phyloP scores from a whole-genome alignment of 768 basidiomycete genomes.

The Pleurotus salmoneostramineus region DNA sequence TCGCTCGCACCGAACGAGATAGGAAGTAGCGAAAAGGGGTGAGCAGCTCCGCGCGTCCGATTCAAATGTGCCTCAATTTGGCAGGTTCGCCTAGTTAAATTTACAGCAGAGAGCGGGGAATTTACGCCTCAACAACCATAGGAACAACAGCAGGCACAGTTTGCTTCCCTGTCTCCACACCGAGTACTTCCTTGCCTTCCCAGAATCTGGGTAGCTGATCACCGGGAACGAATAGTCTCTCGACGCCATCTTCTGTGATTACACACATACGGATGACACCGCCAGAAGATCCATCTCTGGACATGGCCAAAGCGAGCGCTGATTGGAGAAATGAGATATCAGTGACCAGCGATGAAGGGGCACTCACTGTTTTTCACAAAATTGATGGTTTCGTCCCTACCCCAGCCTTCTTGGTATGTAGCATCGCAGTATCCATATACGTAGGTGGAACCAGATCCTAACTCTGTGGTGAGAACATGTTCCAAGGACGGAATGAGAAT shows the following conservation, averaged over 20 bases:
- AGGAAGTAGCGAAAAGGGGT: not conserved
- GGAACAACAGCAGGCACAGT: constrained; percentile 31
- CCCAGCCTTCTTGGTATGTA: constrained; percentile 94
- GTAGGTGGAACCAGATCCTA: constrained; percentile 94
- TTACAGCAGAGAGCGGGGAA: not conserved
- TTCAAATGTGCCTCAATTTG: not conserved
- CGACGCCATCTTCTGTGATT: constrained; percentile 89
- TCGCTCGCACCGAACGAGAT: not conserved
- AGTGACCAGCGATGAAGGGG: not conserved
- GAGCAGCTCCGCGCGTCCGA: no score
- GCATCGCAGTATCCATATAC: constrained; percentile 99
- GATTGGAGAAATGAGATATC: constrained; percentile 23
- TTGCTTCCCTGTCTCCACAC: constrained; percentile 28
- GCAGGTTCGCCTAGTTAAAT: not conserved
- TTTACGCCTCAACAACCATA: constrained; percentile 45
- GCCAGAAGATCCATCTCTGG: constrained; percentile 95
- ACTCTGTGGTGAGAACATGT: constrained; percentile 5
- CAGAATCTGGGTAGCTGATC: constrained; percentile 87
- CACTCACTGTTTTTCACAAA: constrained; percentile 94
- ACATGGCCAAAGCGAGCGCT: constrained; percentile 93
- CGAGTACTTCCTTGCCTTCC: constrained; percentile 77
- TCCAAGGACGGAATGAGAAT: not conserved
- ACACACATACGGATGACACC: constrained; percentile 97
- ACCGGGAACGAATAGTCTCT: constrained; percentile 90
- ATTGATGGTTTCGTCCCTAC: constrained; percentile 81